Conservation (phyloP, 2,329 filamentous ascomycete genomes). For the Pestalotiopsis sp. region DNA sequence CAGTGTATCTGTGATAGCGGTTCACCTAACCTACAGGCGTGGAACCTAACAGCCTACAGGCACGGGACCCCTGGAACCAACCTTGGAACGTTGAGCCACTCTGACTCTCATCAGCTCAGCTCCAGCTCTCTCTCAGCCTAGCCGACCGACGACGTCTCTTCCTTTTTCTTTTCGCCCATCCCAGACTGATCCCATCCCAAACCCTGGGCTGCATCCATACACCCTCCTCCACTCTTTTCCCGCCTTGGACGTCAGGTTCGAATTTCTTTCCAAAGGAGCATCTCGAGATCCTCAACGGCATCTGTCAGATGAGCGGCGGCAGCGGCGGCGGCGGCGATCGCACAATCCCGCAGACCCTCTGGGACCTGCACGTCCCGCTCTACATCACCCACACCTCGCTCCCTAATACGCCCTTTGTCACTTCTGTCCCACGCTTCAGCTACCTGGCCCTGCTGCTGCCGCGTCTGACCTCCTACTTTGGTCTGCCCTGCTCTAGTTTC, state of each 20-base stretch:
- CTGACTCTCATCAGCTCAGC: too few relatives aligned
- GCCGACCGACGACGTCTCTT: too few relatives aligned
- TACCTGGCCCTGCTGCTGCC: conserved; percentile 60
- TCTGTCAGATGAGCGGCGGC: conserved; percentile 2
- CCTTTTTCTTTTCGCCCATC: too few relatives aligned
- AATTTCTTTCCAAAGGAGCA: not conserved
- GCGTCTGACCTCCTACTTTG: conserved; percentile 54
- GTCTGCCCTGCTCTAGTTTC: conserved; percentile 56
- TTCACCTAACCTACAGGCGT: not conserved
- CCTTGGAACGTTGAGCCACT: too few relatives aligned
- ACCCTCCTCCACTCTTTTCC: not conserved
- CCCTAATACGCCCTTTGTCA: conserved; percentile 50
- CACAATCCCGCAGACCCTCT: conserved; percentile 48
- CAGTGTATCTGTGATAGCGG: not conserved
- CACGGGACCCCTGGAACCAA: too few relatives aligned
- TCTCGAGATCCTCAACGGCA: not conserved
- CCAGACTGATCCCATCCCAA: too few relatives aligned
- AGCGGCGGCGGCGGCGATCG: not conserved
- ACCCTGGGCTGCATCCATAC: not conserved
- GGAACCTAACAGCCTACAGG: not conserved
- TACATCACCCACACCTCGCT: conserved; percentile 52
- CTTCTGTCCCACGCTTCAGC: conserved; percentile 57
- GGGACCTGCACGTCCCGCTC: conserved; percentile 54
- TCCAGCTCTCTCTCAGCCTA: too few relatives aligned
- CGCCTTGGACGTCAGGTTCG: too few relatives aligned